Evolutionary conservation across 768 basidiomycete genomes (phyloP).

Genomic region (Psilocybe cyanescens): DNA sequence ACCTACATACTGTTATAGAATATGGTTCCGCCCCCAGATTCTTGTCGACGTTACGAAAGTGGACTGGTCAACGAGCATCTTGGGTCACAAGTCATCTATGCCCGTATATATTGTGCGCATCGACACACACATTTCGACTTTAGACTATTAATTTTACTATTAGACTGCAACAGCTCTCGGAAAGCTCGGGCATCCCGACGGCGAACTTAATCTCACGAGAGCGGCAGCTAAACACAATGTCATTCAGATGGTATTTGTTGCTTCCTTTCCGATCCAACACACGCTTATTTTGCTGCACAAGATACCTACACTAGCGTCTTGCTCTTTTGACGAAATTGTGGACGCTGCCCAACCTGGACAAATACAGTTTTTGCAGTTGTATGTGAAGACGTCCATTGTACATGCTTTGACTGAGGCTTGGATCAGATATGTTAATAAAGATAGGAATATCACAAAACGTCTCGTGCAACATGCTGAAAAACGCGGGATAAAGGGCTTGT

Average conservation of each 20-base stretch:
- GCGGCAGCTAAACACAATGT: constrained; percentile 76
- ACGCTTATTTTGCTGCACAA: constrained; percentile 3
- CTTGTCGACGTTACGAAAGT: constrained; percentile 84
- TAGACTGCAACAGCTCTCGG: constrained; percentile 83
- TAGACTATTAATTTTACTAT: not conserved
- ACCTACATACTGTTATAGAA: constrained; percentile 32
- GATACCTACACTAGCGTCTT: constrained; percentile 96
- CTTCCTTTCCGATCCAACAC: constrained; percentile 27
- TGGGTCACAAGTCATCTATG: constrained; percentile 56
- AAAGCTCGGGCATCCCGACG: constrained; percentile 97
- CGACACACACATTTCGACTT: not conserved
- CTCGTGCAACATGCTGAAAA: constrained; percentile 90
- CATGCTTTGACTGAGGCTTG: not conserved
- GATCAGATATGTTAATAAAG: constrained; percentile 86
- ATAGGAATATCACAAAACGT: constrained; percentile 81
- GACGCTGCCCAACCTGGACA: constrained; percentile 82
- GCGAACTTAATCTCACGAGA: constrained; percentile 88
- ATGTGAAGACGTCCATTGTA: constrained; percentile 21
- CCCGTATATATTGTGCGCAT: constrained; percentile 54
- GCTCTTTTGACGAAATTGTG: constrained; percentile 95
- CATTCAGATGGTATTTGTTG: constrained; percentile 48
- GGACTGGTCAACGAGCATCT: constrained; percentile 84
- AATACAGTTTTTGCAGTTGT: constrained; percentile 87
- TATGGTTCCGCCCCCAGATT: constrained; percentile 92
- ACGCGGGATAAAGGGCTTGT: constrained; percentile 90